Conservation (phyloP, 2,329 filamentous ascomycete species). For the Scortechinia acanthostroma region DNA sequence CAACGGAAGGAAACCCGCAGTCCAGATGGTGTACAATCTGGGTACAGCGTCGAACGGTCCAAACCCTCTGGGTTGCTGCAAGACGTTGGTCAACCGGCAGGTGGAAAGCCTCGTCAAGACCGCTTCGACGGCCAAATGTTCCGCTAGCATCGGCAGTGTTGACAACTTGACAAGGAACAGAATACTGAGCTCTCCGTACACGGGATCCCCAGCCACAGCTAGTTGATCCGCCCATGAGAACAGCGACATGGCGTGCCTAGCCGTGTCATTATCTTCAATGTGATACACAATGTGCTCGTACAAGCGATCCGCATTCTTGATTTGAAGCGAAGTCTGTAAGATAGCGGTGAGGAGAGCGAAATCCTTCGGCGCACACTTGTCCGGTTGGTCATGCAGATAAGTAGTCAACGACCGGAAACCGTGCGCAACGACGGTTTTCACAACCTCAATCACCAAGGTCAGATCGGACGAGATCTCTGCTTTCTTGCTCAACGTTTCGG, state of each 20-base stretch:
- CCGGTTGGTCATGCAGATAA: slow-evolving; percentile 71
- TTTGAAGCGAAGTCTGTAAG: slow-evolving; percentile 73
- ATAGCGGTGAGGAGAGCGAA: slow-evolving; percentile 82
- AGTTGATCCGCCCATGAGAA: slow-evolving; percentile 92
- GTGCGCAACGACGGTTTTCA: slow-evolving; percentile 71
- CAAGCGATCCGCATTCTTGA: slow-evolving; percentile 69
- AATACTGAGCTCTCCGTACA: slow-evolving; percentile 88
- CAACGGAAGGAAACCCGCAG: slow-evolving; percentile 77
- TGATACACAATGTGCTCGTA: slow-evolving; percentile 66
- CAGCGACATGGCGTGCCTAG: slow-evolving; percentile 76
- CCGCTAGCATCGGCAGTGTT: slow-evolving; percentile 71
- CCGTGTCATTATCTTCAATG: slow-evolving; percentile 63
- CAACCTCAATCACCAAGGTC: slow-evolving; percentile 68
- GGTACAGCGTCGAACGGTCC: slow-evolving; percentile 16
- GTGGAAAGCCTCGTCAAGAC: slow-evolving; percentile 73
- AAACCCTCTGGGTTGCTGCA: slow-evolving; percentile 41
- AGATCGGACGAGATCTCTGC: slow-evolving; percentile 35
- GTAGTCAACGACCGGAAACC: slow-evolving; percentile 78
- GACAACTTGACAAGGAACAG: slow-evolving; percentile 85
- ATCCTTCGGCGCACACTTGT: slow-evolving; percentile 66
- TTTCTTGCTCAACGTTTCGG: slow-evolving; percentile 17
- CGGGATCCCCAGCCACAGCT: slow-evolving; percentile 69
- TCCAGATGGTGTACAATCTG: slow-evolving; percentile 84
- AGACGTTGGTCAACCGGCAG: slow-evolving; percentile 71
- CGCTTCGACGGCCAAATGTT: slow-evolving; percentile 82